Evolutionary conservation across 306 rosid genomes (phyloP), one percentile per base, ranked within the genome.

Genomic region (Prosopis cineraria): DNA sequence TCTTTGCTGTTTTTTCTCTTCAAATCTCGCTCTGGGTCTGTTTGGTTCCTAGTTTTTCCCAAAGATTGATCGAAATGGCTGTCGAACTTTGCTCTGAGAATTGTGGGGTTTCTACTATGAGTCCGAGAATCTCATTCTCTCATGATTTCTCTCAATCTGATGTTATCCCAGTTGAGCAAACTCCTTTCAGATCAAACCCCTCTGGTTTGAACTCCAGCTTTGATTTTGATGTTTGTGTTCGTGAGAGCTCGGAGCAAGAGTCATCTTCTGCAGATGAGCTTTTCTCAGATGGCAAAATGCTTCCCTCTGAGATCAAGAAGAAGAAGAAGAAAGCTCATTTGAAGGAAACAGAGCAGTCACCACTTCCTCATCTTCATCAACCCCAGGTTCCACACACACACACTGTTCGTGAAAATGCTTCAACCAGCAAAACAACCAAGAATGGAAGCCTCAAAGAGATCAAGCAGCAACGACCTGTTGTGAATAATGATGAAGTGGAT

Each of bases 251-350:
- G 62, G 90, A 87, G 34, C 88, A 76, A 50, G 91, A 91, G n/a
- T 87, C 98, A 20, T 91, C 92, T 34, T 87, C 97, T 7, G 98
- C 98, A 0, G 98, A 93, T 20, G 98, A 93, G 71, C 93, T 93
- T 76, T 93, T 93, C 93, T 90, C 88, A 6, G 84, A 83, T 33
- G 98, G 98, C 31, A 89, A 87, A 59, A 80, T 93, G 13, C 84
- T 91, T 10, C 93, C 98, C 3, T 75, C 81, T 50, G 82, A 91
- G 79, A 88, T 93, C 84, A 93, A 91, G 89, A 70, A 29, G 20
- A 93, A 87, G 89, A 75, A 22, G n/a, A 67, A 39, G 10, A 72
- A 24, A 10, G 53, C 53, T 39, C 78, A 78, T 16, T 24, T 81
- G 52, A 79, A 79, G 24, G 83, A 22, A 25, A 17, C 40, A 29